Evolutionary conservation across 2,329 filamentous ascomycete genomes (phyloP).

Genomic region (Furcasterigmium furcatum): DNA sequence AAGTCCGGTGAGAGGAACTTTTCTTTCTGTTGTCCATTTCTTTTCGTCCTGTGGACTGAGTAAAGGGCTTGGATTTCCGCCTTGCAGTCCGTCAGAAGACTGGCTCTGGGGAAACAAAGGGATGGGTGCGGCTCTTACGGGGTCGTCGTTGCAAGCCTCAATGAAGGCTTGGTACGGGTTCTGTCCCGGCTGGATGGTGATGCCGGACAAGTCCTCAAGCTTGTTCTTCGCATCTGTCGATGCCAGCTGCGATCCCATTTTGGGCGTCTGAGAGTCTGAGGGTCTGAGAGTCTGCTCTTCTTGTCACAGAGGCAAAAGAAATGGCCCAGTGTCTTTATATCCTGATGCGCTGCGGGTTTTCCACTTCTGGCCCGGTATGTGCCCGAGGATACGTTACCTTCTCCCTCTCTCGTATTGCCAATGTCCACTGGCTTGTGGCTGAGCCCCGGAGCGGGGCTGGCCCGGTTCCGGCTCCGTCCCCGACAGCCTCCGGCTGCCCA

Average conservation of each 20-base stretch:
- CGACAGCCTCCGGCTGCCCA: conserved; percentile 40
- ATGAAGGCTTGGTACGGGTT: conserved; percentile 80
- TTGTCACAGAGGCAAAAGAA: background rate
- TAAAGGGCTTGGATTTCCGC: conserved; percentile 70
- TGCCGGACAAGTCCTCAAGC: conserved; percentile 52
- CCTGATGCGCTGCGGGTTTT: too few relatives aligned
- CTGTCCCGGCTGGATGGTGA: conserved; percentile 46
- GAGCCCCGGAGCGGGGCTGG: too few relatives aligned
- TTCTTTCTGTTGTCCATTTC: conserved; percentile 72
- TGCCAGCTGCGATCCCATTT: conserved; percentile 32
- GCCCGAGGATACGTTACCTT: too few relatives aligned
- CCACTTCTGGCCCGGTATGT: too few relatives aligned
- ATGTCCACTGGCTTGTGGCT: too few relatives aligned
- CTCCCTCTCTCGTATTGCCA: too few relatives aligned
- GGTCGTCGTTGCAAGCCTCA: conserved; percentile 59
- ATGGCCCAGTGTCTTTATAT: too few relatives aligned
- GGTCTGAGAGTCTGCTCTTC: background rate
- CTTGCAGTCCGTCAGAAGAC: conserved; percentile 32
- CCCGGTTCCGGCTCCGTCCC: conserved; percentile 38
- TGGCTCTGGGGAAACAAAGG: too few relatives aligned
- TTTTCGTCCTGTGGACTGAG: conserved; percentile 65
- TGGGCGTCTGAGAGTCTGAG: background rate
- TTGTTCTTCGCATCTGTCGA: conserved; percentile 43
- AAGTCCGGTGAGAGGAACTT: conserved; percentile 71
- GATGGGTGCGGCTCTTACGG: background rate